These are phyloP conservation scores for Jackrogersella minutella DNA, from an alignment of 495 filamentous ascomycete species.

Conservation along the genomic window DNA sequence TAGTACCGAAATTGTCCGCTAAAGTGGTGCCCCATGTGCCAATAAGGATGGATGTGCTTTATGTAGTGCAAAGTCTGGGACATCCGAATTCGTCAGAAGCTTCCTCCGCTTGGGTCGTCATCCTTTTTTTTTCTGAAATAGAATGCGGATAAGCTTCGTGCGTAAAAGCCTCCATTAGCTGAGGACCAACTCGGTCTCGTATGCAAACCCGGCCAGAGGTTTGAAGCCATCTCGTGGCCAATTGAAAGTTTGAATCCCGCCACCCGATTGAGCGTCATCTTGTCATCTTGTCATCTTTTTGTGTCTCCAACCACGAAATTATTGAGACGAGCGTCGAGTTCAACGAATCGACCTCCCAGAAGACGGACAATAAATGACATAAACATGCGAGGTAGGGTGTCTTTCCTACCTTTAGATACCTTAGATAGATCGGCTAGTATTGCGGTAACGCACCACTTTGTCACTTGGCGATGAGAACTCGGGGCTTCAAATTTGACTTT, in stretches of 20 bases:
- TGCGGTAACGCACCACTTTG: background rate
- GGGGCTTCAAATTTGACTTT: slow-evolving; percentile 4
- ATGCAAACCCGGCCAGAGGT: slow-evolving; percentile 6
- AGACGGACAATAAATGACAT: background rate
- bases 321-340: slow-evolving; percentile 8
- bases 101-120: slow-evolving; percentile 16
- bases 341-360: background rate
- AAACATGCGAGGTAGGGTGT: slow-evolving; percentile 5
- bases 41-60: slow-evolving; percentile 24
- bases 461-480: slow-evolving; percentile 14
- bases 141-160: slow-evolving; percentile 31
- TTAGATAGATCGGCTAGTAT: slow-evolving; percentile 1
- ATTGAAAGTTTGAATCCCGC: slow-evolving; percentile 13
- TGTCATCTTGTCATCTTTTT: slow-evolving; percentile 2
- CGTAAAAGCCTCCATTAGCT: slow-evolving; percentile 18
- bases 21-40: slow-evolving; percentile 25
- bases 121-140: slow-evolving; percentile 23
- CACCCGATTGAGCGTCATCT: background rate
- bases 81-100: slow-evolving; percentile 34
- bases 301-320: slow-evolving; percentile 14
- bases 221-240: slow-evolving; percentile 7
- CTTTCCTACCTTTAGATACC: background rate
- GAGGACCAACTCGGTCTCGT: slow-evolving; percentile 3
- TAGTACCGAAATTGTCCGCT: slow-evolving; percentile 32
- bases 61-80: slow-evolving; percentile 27